Evolutionary conservation across 1,284 basidiomycete genomes (phyloP).

Genomic region (Trichosporon coremiiforme): DNA sequence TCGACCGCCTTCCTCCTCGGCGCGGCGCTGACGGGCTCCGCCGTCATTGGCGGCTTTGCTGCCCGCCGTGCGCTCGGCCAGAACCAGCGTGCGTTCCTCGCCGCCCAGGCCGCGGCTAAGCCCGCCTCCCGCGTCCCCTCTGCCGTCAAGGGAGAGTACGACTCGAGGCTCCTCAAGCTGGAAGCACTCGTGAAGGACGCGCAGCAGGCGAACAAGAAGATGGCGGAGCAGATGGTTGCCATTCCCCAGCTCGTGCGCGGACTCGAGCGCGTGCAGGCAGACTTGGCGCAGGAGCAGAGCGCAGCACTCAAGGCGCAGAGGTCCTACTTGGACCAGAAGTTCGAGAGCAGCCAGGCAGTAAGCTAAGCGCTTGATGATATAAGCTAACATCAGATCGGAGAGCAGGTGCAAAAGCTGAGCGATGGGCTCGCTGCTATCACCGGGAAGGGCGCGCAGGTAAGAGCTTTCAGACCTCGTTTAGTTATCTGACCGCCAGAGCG

Average conservation of each 20-base stretch:
- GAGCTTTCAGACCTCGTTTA: background rate
- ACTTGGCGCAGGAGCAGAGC: background rate
- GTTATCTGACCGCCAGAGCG: background rate
- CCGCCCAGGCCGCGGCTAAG: background rate
- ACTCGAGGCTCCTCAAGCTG: slow-evolving; percentile 20
- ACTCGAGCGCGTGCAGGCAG: slow-evolving; percentile 17
- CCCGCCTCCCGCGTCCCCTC: background rate
- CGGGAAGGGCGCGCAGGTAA: background rate
- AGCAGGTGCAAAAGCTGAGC: background rate
- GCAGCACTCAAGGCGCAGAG: slow-evolving; percentile 9
- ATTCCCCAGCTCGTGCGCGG: slow-evolving; percentile 17
- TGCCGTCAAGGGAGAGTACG: slow-evolving; percentile 13
- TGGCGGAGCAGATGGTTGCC: slow-evolving; percentile 19
- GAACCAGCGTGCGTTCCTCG: background rate
- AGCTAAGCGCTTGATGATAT: background rate
- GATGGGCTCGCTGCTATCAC: background rate
- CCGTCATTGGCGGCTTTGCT: slow-evolving; percentile 17
- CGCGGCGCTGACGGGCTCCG: slow-evolving; percentile 22
- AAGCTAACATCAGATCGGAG: background rate
- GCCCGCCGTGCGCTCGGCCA: slow-evolving; percentile 19
- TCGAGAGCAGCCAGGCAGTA: background rate
- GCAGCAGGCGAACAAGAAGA: slow-evolving; percentile 17
- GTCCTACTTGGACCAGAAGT: slow-evolving; percentile 6
- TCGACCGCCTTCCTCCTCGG: slow-evolving; percentile 31
- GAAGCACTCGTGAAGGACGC: slow-evolving; percentile 12